phyloP scores from a whole-genome alignment of 306 rosid genomes.

The Medicago lupulina region DNA sequence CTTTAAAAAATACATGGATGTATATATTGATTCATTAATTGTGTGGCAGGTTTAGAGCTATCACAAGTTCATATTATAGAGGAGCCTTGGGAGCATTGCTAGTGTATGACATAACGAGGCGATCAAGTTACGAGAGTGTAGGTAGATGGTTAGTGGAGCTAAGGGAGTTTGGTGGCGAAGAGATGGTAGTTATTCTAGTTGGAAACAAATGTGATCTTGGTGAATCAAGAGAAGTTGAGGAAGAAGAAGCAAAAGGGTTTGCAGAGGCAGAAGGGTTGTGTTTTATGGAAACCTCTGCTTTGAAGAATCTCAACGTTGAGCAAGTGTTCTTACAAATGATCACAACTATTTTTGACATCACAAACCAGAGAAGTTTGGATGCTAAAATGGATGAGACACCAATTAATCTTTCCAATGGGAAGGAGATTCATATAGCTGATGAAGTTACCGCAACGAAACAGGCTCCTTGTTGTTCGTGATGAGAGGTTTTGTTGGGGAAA shows the following conservation, averaged over 20 bases:
- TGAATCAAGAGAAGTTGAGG: conserved; percentile 63
- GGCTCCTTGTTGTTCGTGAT: conserved; percentile 52
- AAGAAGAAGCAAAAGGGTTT: conserved; percentile 67
- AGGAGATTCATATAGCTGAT: conserved; percentile 55
- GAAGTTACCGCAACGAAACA: conserved; percentile 78
- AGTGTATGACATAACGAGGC: conserved; percentile 76
- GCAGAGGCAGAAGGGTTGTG: conserved; percentile 75
- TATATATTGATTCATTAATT: neutral
- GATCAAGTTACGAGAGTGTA: conserved; percentile 62
- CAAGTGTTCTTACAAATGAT: conserved; percentile 76
- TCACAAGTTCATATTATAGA: conserved; percentile 89
- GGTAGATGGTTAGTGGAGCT: conserved; percentile 79
- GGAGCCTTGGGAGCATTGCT: conserved; percentile 90
- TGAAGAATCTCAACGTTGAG: conserved; percentile 84
- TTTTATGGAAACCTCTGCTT: conserved; percentile 96
- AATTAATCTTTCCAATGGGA: conserved; percentile 49
- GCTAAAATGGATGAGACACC: conserved; percentile 44
- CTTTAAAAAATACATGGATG: neutral
- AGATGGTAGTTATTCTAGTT: conserved; percentile 77
- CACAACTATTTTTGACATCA: conserved; percentile 62
- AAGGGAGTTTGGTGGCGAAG: conserved; percentile 69
- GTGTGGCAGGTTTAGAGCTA: conserved; percentile 80
- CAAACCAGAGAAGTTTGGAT: conserved; percentile 61
- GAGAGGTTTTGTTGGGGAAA: neutral
- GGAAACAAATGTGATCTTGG: conserved; percentile 81